Conservation (phyloP, 495 filamentous ascomycete genomes). For the Bacidia gigantensis region DNA sequence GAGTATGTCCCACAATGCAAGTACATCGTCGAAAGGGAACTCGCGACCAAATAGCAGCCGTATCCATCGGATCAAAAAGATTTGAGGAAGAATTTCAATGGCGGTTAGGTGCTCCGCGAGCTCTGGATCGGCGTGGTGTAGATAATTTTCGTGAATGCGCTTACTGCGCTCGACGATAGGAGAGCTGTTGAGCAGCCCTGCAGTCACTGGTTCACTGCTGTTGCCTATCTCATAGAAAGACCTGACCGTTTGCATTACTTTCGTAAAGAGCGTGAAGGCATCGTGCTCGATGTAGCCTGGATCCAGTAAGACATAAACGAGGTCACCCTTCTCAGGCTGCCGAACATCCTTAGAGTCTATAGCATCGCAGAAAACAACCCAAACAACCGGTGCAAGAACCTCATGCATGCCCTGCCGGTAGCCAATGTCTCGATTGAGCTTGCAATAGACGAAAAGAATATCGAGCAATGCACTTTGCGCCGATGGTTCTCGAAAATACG, state of each 20-base stretch:
- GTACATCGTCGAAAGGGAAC: constrained; percentile 73
- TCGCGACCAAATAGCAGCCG: constrained; percentile 86
- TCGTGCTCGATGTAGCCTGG: constrained; percentile 72
- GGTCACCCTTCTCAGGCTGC: constrained; percentile 24
- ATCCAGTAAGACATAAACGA: constrained; percentile 56
- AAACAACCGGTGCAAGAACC: constrained; percentile 77
- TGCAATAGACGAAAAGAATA: constrained; percentile 86
- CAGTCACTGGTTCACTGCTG: constrained; percentile 12
- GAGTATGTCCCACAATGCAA: constrained; percentile 78
- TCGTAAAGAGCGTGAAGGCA: constrained; percentile 70
- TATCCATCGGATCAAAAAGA: constrained; percentile 97
- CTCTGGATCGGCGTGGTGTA: constrained; percentile 66
- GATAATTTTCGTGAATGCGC: constrained; percentile 67
- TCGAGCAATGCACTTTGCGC: constrained; percentile 77
- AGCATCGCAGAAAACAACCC: constrained; percentile 75
- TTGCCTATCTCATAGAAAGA: constrained; percentile 66
- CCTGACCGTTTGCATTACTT: constrained; percentile 75
- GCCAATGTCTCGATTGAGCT: constrained; percentile 73
- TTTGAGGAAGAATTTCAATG: constrained; percentile 86
- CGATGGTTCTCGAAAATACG: constrained; percentile 67
- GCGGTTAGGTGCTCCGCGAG: constrained; percentile 68
- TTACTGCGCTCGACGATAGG: constrained; percentile 77
- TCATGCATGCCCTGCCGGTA: constrained; percentile 99
- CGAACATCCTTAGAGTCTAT: constrained; percentile 31
- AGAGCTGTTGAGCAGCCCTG: constrained; percentile 34